phyloP scores from a whole-genome alignment of 2,329 filamentous ascomycete genomes.

The Chaetomium sp. region DNA sequence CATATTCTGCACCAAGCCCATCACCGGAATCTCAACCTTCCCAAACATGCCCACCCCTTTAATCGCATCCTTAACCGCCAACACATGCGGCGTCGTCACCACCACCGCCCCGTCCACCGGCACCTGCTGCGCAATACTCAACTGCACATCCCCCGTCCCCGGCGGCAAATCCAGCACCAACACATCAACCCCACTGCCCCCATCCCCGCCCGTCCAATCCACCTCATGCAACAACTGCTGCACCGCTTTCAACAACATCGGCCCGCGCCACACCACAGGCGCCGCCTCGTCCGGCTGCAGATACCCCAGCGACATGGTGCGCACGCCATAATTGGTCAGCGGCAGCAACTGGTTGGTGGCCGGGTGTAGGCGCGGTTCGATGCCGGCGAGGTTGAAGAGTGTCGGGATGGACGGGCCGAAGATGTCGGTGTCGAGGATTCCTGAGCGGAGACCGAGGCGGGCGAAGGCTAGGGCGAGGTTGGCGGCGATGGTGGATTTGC shows the following conservation, averaged over 20 bases:
- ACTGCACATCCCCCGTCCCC: conserved; percentile 89
- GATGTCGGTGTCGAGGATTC: conserved; percentile 92
- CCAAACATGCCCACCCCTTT: conserved; percentile 91
- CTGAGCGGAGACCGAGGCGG: conserved; percentile 69
- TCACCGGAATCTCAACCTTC: conserved; percentile 70
- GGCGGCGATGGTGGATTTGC: conserved; percentile 85
- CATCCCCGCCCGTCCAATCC: conserved; percentile 62
- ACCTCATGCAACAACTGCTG: conserved; percentile 95
- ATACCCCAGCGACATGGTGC: conserved; percentile 99
- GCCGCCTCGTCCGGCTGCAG: conserved; percentile 69
- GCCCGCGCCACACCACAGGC: conserved; percentile 87
- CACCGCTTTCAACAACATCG: conserved; percentile 97
- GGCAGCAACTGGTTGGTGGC: conserved; percentile 72
- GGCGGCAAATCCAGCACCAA: conserved; percentile 88
- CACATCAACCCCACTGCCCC: conserved; percentile 57
- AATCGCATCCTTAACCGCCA: conserved; percentile 85
- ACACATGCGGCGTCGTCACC: conserved; percentile 87
- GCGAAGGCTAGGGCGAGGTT: conserved; percentile 88
- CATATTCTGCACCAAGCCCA: conserved; percentile 93
- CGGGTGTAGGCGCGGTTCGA: conserved; percentile 65
- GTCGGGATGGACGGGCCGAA: conserved; percentile 95
- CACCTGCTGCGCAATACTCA: conserved; percentile 95
- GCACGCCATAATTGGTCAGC: conserved; percentile 87
- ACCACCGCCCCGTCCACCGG: conserved; percentile 82
- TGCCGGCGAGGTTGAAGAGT: conserved; percentile 70